These are phyloP conservation scores for Striga asiatica DNA, from an alignment of 257 asterid species.

Conservation along the genomic window DNA sequence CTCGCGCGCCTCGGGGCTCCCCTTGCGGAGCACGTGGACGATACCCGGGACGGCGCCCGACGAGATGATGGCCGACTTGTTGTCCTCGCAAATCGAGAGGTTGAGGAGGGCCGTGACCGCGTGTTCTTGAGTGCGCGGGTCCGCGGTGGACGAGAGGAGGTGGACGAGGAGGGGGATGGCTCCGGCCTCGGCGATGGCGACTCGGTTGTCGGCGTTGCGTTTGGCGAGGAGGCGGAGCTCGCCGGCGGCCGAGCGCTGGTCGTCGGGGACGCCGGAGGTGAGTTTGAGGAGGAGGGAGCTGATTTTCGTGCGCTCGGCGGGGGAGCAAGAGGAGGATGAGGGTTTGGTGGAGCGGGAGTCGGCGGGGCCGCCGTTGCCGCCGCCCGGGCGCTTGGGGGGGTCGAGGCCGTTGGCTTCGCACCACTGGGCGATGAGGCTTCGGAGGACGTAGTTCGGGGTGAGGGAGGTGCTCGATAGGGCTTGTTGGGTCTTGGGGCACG, in stretches of 20 bases:
- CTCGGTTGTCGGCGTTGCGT: slow-evolving; percentile 85
- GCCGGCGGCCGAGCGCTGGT: slow-evolving; percentile 76
- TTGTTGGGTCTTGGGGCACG: slow-evolving; percentile 96
- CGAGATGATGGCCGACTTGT: slow-evolving; percentile 66
- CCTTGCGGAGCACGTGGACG: slow-evolving; percentile 73
- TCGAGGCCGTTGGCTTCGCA: slow-evolving; percentile 84
- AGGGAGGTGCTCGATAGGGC: slow-evolving; percentile 55
- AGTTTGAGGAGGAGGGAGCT: slow-evolving; percentile 68
- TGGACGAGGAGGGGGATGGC: slow-evolving; percentile 76
- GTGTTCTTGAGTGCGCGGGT: slow-evolving; percentile 89
- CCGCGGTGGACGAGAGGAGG: slow-evolving; percentile 67
- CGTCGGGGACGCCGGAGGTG: slow-evolving; percentile 65
- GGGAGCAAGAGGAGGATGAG: slow-evolving; percentile 48
- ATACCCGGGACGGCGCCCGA: slow-evolving; percentile 90
- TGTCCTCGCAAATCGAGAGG: slow-evolving; percentile 86
- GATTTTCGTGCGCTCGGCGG: slow-evolving; percentile 63
- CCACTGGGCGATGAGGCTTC: slow-evolving; percentile 96
- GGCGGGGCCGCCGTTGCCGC: no score
- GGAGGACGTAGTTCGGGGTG: slow-evolving; percentile 90
- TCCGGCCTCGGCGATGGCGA: slow-evolving; percentile 97
- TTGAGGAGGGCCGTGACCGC: slow-evolving; percentile 92
- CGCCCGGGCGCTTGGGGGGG: slow-evolving; percentile 70
- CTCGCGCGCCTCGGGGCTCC: slow-evolving; percentile 92
- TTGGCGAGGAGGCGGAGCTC: slow-evolving; percentile 97
- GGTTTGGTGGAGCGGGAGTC: slow-evolving; percentile 33